Evolutionary conservation across 2,329 filamentous ascomycete genomes (phyloP).

Genomic region (Nannizzia gypsea): DNA sequence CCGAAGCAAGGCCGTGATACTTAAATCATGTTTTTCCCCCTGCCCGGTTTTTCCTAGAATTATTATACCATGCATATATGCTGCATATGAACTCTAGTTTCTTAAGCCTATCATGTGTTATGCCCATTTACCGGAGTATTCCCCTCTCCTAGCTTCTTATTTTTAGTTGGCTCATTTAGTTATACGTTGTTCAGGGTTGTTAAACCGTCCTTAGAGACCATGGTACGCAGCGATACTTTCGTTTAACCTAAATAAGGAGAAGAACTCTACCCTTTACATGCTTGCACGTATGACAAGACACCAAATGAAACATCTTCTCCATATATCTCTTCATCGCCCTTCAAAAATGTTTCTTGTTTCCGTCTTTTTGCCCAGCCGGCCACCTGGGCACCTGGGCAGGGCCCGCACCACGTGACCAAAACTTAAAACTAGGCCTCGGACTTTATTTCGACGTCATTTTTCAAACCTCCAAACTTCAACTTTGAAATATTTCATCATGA

Average conservation of each 20-base stretch:
- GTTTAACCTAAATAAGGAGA: background rate
- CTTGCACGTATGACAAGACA: background rate
- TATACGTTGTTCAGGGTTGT: background rate
- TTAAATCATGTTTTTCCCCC: background rate
- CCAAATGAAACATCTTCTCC: background rate
- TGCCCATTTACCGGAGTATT: background rate
- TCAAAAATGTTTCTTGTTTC: too few relatives aligned
- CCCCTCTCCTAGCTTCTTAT: background rate
- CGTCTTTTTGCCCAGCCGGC: too few relatives aligned
- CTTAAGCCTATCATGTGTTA: background rate
- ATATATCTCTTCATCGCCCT: too few relatives aligned
- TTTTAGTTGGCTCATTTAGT: background rate
- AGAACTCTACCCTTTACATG: too few relatives aligned
- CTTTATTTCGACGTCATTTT: background rate
- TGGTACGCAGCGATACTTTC: background rate
- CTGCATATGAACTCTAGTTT: background rate
- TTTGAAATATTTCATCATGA: background rate
- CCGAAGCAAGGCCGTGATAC: slow-evolving; percentile 18
- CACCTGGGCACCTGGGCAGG: too few relatives aligned
- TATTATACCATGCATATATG: background rate
- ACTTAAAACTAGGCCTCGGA: background rate
- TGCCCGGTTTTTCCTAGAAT: background rate
- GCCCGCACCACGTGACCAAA: background rate
- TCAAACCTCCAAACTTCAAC: background rate
- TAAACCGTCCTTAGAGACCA: background rate